Base-by-base conservation (phyloP, 129 eudicot genomes). In the Saposhnikovia divaricata region DNA sequence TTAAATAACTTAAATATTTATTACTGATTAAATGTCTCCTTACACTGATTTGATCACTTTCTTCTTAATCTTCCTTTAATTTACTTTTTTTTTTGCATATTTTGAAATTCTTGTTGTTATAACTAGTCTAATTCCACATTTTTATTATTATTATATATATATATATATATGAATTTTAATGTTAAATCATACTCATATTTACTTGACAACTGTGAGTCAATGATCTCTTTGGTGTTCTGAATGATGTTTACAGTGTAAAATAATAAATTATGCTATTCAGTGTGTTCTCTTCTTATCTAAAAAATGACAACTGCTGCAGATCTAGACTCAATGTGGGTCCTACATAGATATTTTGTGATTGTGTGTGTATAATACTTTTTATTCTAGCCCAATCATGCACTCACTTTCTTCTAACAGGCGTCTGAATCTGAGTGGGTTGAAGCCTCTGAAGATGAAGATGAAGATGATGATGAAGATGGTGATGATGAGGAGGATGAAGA, bases 371-470 rank as follows among this genome's bases (percentile, higher is more conserved):
- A 57, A 25, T n/a, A 14, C 46, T 69, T 43, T 8, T 73, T 27
- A 37, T 73, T 44, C 38, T 43, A 23, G 19, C 47, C 75, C 39
- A 12, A 18, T 79, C n/a, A n/a, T 40, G 45, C 42, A 40, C 16
- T 78, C 34, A 9, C n/a, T 25, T 31, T 13, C 7, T 47, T 63
- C 77, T 40, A 44, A 61, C 88, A 95, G 98, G 94, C 97, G 78
- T 89, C 98, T 66, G 97, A 92, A 86, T 86, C 98, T 79, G 98
- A 95, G 82, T 95, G 98, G 98, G 79, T 95, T 78, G 97, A 92
- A 85, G 98, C 88, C 42, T 90, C 96, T 42, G 98, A 95, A 53
- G 84, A 88, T 68, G 98, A 95, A 74, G 97, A 91, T n/a, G 93
- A 34, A 0, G 37, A 86, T 18, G 89, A 86, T 48, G 96, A 91